These are phyloP conservation scores for Akanthomyces muscarius DNA, from an alignment of 2,329 filamentous ascomycete species.

Conservation along the genomic window DNA sequence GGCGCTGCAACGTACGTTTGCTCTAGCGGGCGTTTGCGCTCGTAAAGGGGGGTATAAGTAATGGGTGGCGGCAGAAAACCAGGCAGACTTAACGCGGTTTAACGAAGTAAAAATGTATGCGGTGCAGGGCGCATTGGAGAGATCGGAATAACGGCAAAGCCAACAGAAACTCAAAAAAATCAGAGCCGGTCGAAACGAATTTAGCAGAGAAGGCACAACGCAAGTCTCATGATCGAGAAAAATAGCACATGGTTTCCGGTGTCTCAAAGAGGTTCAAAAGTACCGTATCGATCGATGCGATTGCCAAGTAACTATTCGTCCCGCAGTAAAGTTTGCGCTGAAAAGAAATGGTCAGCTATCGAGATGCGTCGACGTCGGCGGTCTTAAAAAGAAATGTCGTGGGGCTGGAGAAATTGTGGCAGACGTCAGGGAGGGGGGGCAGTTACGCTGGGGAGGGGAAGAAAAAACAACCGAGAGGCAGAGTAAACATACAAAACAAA, in stretches of 20 bases:
- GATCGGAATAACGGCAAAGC: conserved; percentile 1
- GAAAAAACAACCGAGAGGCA: background rate
- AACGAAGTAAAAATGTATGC: conserved; percentile 2
- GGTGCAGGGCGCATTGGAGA: conserved; percentile 17
- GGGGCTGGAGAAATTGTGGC: conserved; percentile 16
- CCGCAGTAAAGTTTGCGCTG: background rate
- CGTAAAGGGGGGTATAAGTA: conserved; percentile 6
- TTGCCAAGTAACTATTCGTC: background rate
- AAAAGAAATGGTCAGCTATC: background rate
- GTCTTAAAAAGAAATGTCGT: conserved; percentile 14
- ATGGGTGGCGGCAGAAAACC: background rate
- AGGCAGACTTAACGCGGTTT: background rate
- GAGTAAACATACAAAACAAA: conserved; percentile 7
- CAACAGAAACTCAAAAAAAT: conserved; percentile 13
- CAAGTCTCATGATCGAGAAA: conserved; percentile 16
- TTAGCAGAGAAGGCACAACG: conserved; percentile 16
- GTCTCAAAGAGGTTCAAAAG: background rate
- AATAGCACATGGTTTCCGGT: conserved; percentile 15
- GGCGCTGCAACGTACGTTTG: background rate
- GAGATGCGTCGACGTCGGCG: background rate
- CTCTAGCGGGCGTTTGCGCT: conserved; percentile 10
- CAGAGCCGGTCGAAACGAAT: conserved; percentile 16
- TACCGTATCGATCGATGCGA: background rate
- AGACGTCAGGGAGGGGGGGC: conserved; percentile 14
- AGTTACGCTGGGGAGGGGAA: conserved; percentile 1